A percentile compares a stretch with the other conserved stretches of the same genome.
Evolutionary conservation across 345 rosid species (phyloP).

Genomic region (Gossypium australe): DNA sequence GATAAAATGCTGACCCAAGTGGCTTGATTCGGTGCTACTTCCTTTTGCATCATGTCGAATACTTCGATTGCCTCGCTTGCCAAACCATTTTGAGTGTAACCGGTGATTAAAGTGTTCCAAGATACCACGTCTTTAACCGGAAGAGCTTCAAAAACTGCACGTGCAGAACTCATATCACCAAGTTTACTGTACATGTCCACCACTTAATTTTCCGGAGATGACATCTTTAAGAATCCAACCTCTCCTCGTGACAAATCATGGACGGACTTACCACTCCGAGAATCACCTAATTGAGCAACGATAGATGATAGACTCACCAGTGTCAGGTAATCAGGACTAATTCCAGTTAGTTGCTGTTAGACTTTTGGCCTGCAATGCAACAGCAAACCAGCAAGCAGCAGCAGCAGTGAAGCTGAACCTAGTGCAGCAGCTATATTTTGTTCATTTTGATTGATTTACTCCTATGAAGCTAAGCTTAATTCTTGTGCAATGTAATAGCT

Average conservation of each 20-base stretch:
- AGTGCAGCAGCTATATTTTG: too few species aligned
- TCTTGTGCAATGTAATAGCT: too few species aligned
- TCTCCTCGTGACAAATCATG: slow-evolving; percentile 41
- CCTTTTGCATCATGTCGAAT: slow-evolving; percentile 35
- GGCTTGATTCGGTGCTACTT: slow-evolving; percentile 40
- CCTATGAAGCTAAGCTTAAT: too few species aligned
- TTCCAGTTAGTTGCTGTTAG: slow-evolving; percentile 18
- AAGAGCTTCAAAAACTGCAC: slow-evolving; percentile 38
- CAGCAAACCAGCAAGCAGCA: too few species aligned
- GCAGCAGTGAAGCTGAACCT: too few species aligned
- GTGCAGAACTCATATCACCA: slow-evolving; percentile 35
- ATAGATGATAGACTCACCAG: slow-evolving; percentile 45
- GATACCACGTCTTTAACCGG: slow-evolving; percentile 44
- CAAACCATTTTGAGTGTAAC: slow-evolving; percentile 54
- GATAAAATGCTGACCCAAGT: slow-evolving; percentile 57
- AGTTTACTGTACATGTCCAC: slow-evolving; percentile 52
- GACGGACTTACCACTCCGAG: slow-evolving; percentile 25
- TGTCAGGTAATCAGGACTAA: slow-evolving; percentile 43
- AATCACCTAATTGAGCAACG: slow-evolving; percentile 39
- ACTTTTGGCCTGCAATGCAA: too few species aligned
- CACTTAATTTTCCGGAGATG: slow-evolving; percentile 38
- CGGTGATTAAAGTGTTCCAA: slow-evolving; percentile 51
- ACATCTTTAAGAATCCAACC: slow-evolving; percentile 34
- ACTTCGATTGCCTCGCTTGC: slow-evolving; percentile 51
- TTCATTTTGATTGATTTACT: too few species aligned